Evolutionary conservation across 352 stramenopile species (phyloP).

Genomic region (Phytophthora rubi): DNA sequence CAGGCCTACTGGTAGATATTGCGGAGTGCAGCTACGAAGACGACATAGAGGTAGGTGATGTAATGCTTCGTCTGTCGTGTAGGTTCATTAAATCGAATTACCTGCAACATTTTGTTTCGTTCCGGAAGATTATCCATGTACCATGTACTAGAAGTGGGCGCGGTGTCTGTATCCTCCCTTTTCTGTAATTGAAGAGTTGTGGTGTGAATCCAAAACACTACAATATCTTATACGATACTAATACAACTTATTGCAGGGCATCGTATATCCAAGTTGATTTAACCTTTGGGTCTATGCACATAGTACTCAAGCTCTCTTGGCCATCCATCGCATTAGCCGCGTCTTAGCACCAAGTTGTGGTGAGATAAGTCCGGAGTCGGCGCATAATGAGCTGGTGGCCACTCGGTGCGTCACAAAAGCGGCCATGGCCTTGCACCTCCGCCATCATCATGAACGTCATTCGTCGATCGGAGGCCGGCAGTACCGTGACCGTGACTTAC

Average conservation of each 20-base stretch:
- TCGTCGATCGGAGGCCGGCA: constrained; percentile 20
- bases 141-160: no score
- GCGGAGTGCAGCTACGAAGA: no score
- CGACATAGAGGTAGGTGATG: no score
- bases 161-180: no score
- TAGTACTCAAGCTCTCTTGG: not conserved
- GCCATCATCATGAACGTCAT: constrained; percentile 30
- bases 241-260: not conserved
- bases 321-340: constrained; percentile 6
- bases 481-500: not conserved
- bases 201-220: not conserved
- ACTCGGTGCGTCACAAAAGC: not conserved
- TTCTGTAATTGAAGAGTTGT: no score
- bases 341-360: not conserved
- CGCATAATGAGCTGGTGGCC: not conserved
- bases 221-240: not conserved
- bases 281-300: not conserved
- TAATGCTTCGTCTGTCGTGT: no score
- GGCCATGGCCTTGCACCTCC: not conserved
- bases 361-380: constrained; percentile 11
- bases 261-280: not conserved
- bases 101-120: no score
- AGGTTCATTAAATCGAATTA: no score
- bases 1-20: no score
- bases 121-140: no score